Percentiles rank a stretch among this genome's conserved stretches.
Conservation (phyloP, 441 rosid species). For the Erodium moschatum region DNA sequence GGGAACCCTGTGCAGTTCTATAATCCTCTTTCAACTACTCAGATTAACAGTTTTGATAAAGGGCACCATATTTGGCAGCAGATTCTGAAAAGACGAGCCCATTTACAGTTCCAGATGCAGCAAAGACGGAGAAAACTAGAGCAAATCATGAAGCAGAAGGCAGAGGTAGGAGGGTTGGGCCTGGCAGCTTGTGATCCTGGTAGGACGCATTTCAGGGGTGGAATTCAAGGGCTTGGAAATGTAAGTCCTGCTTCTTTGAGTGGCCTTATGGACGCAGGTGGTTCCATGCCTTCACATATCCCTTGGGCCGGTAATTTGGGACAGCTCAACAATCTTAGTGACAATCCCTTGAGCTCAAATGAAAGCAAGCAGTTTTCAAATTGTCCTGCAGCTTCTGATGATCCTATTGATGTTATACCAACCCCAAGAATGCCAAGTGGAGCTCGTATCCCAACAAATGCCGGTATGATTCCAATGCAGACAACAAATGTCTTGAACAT, state of each 20-base stretch:
- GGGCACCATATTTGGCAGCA: slow-evolving; percentile 4
- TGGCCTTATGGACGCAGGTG: background rate
- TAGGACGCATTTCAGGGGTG: background rate
- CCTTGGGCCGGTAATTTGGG: slow-evolving; percentile 10
- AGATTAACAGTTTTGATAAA: too few relatives aligned
- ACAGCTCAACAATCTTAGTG: slow-evolving; percentile 8
- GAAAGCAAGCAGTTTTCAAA: background rate
- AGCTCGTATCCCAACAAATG: slow-evolving; percentile 1
- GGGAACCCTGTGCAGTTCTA: slow-evolving; percentile 3
- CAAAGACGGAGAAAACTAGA: slow-evolving; percentile 15
- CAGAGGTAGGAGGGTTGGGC: slow-evolving; percentile 12
- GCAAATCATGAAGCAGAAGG: slow-evolving; percentile 9
- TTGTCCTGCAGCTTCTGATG: slow-evolving; percentile 10
- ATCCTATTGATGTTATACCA: background rate
- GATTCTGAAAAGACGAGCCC: slow-evolving; percentile 6
- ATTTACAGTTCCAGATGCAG: slow-evolving; percentile 16
- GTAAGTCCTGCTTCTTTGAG: background rate
- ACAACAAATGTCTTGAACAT: slow-evolving; percentile 15
- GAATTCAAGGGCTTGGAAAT: slow-evolving; percentile 13
- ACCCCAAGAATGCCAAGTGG: slow-evolving; percentile 9
- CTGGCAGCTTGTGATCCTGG: background rate
- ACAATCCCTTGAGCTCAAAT: slow-evolving; percentile 9
- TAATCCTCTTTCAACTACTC: too few relatives aligned
- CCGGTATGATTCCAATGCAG: slow-evolving; percentile 10
- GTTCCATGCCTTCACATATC: background rate